A percentile compares a stretch with the other conserved stretches of the same genome.
Conservation (phyloP, 208 protist species). For the Acanthamoeba royreba region DNA sequence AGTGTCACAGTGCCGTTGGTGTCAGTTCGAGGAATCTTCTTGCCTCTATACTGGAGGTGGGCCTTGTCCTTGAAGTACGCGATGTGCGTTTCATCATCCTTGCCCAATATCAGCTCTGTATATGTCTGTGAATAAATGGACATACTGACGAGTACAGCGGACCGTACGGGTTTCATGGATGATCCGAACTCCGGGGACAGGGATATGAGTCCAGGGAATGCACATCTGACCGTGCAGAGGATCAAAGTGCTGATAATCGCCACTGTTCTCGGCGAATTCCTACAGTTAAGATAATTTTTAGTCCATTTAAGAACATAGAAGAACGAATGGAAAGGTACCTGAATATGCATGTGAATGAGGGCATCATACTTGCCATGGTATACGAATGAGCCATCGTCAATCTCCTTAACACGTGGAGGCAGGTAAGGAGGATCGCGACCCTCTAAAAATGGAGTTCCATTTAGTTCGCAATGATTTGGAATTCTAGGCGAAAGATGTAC, state of each 20-base stretch:
- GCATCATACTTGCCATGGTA: conserved; percentile 3
- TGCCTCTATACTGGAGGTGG: not conserved
- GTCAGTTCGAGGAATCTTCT: not conserved
- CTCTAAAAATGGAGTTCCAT: not conserved
- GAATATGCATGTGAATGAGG: not conserved
- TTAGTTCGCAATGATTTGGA: not conserved
- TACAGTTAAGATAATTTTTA: not conserved
- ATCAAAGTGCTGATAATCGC: conserved; percentile 36
- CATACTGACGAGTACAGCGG: not conserved
- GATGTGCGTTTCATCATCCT: not conserved
- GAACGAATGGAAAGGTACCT: not conserved
- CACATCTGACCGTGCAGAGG: conserved; percentile 3
- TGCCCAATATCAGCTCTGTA: not conserved
- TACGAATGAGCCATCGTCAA: conserved; percentile 16
- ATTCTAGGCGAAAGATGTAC: not conserved
- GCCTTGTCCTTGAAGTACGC: conserved; percentile 50
- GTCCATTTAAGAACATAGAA: not conserved
- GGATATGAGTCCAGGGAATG: not conserved
- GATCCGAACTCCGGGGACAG: not conserved
- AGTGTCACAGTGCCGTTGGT: not conserved
- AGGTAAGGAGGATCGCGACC: not conserved
- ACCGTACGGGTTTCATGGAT: not conserved
- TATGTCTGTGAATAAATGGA: not conserved
- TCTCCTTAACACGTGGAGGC: not conserved
- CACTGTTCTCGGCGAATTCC: conserved; percentile 44